Evolutionary conservation across 345 rosid genomes (phyloP), one percentile per base, ranked within the genome.

Genomic region (Melastoma malabathricum): DNA sequence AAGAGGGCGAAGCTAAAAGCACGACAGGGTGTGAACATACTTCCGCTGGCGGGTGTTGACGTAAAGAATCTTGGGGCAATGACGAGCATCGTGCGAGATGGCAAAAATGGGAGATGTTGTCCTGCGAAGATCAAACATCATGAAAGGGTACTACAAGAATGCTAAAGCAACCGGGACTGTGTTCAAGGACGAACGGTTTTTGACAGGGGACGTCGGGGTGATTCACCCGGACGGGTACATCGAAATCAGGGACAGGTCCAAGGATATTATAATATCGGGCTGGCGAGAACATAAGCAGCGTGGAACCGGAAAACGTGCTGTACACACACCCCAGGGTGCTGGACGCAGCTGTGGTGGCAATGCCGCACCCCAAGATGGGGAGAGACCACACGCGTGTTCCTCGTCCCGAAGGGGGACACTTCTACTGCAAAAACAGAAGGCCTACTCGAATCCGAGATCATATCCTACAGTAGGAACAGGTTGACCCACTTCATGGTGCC

Each of bases 41-140:
- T 79, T 27, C 71, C 90, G 0, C 71, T 81, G 4, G 81, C 84
- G 0, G 94, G 78, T 15, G 75, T 78, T 1, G 94, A 87, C 34
- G 88, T 88, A 29, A 67, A 77, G 60, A 62, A 84, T 18, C 43
- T 62, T 9, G 62, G 62, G 23, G 78, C 78, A 2, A 78, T 76
- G 86, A 18, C 2, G 0, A 60, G 86, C 29, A 86, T 88, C 13
- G 79, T 82, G 0, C 78, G 53, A 0, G 88, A 84, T 10, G 90
- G 94, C 0, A 71, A 57, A 23, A 64, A 61, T 76, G 58, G 94
- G 97, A 18, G 97, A 80, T 69, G 82, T 84, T 15, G 81, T 80
- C 38, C 52, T 88, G 10, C 62, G 79, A 0, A 90, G 94, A 50
- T 81, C 83, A 52, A 76, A 88, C 34, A 31, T 64, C 45, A 64